Percentiles rank a stretch among this genome's conserved stretches.
Conservation (phyloP, 768 basidiomycete genomes). For the Hortiboletus flavorubellus region DNA sequence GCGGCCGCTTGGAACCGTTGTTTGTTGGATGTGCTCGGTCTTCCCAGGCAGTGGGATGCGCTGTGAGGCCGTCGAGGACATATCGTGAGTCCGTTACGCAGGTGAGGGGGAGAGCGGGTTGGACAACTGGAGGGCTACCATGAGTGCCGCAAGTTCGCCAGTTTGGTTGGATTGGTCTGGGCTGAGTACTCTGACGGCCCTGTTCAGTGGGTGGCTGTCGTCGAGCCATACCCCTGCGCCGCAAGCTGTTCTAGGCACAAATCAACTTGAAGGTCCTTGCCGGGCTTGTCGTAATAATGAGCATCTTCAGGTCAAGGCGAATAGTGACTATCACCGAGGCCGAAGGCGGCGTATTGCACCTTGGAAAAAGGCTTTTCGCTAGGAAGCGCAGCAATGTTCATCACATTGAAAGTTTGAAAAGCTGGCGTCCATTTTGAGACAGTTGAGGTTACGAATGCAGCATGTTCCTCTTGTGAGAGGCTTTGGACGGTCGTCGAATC, state of each 20-base stretch:
- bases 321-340: conserved; percentile 97
- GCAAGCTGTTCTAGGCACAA: conserved; percentile 71
- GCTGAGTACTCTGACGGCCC: too few species aligned
- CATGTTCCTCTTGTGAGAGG: conserved; percentile 68
- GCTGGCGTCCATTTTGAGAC: conserved; percentile 90
- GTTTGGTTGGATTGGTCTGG: too few species aligned
- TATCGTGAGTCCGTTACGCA: too few species aligned
- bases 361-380: conserved; percentile 56
- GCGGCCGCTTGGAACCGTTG: too few species aligned
- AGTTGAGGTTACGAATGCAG: conserved; percentile 91
- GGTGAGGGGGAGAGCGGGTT: too few species aligned
- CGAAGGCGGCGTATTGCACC: conserved; percentile 82
- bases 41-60: too few species aligned
- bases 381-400: conserved; percentile 57
- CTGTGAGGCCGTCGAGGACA: too few species aligned
- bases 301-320: conserved; percentile 97
- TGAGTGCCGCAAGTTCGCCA: too few species aligned
- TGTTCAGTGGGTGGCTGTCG: too few species aligned
- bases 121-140: too few species aligned
- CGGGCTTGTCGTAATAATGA: conserved; percentile 97
- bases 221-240: too few species aligned
- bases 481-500: conserved; percentile 79
- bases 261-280: conserved; percentile 90
- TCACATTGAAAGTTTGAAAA: conserved; percentile 88
- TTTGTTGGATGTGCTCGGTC: too few species aligned